A percentile compares a stretch with the other conserved stretches of the same genome.
phyloP scores from a whole-genome alignment of 2,329 filamentous ascomycete species.

The Fusarium sp. region DNA sequence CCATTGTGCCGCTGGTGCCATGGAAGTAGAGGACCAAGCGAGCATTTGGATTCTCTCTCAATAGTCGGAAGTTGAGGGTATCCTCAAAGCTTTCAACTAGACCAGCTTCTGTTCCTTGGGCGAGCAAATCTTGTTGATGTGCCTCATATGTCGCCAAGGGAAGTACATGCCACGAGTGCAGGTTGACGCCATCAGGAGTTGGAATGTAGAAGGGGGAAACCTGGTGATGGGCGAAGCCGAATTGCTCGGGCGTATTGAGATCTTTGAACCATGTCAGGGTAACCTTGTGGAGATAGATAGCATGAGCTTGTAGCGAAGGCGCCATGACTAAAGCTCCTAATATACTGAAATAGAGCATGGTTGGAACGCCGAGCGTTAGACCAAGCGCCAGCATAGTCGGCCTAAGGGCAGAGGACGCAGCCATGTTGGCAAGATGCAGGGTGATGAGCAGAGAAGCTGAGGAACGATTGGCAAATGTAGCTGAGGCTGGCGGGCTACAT shows the following conservation, averaged over 20 bases:
- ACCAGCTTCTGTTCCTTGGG: conserved; percentile 4
- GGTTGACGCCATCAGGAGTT: conserved; percentile 71
- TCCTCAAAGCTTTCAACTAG: conserved; percentile 11
- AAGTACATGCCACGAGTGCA: conserved; percentile 80
- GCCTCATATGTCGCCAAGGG: conserved; percentile 60
- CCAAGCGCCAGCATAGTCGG: conserved; percentile 30
- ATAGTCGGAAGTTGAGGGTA: conserved; percentile 54
- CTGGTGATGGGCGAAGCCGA: conserved; percentile 76
- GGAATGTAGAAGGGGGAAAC: conserved; percentile 74
- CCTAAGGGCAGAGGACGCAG: conserved; percentile 2
- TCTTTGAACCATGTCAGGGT: conserved; percentile 63
- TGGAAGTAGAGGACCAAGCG: conserved; percentile 63
- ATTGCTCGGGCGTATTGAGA: conserved; percentile 71
- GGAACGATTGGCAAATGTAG: not conserved
- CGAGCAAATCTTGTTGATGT: conserved; percentile 60
- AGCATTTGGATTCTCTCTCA: conserved; percentile 58
- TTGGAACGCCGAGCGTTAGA: conserved; percentile 24
- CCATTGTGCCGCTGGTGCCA: conserved; percentile 67
- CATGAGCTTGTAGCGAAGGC: conserved; percentile 35
- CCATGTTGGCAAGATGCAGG: not conserved
- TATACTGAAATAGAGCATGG: conserved; percentile 32
- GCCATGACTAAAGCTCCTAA: conserved; percentile 22
- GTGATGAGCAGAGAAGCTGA: too few species aligned
- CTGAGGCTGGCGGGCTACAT: not conserved
- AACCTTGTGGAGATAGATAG: conserved; percentile 63